These are phyloP conservation scores for Leonotis leonurus DNA, from an alignment of 257 asterid species.

Conservation along the genomic window DNA sequence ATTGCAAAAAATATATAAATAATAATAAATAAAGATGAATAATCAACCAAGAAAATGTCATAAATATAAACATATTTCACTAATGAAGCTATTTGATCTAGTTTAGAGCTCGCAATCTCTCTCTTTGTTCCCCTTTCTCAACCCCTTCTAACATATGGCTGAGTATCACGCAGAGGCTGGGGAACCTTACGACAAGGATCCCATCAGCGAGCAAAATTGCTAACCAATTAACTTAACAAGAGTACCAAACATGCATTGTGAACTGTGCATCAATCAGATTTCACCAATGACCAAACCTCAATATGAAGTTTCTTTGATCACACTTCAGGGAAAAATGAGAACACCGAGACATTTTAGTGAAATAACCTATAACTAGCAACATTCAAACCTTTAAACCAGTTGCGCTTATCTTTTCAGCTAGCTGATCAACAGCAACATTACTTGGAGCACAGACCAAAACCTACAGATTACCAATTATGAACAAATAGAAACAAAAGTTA, in stretches of 20 bases:
- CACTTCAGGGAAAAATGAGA: not conserved
- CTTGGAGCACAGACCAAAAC: constrained; percentile 99
- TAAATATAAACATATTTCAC: not conserved
- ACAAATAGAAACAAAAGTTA: not conserved
- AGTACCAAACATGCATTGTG: not conserved
- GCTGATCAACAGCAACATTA: constrained; percentile 98
- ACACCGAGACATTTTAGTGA: not conserved
- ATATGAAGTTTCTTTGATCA: not conserved
- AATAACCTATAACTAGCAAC: constrained; percentile 5
- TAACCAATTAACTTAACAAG: not conserved
- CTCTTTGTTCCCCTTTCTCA: not conserved
- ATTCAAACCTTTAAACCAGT: constrained; percentile 81
- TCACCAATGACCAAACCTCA: not conserved
- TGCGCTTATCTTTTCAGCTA: constrained; percentile 97
- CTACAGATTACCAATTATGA: constrained; percentile 32
- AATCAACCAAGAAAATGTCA: not conserved
- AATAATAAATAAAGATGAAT: not conserved
- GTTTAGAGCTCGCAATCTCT: not conserved
- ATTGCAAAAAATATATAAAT: not conserved
- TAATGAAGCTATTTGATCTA: not conserved
- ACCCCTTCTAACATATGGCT: not conserved
- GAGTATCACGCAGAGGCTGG: not conserved
- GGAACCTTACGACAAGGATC: not conserved
- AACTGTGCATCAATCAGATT: not conserved
- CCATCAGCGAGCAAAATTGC: constrained; percentile 1